Evolutionary conservation across 345 rosid species (phyloP), one percentile per base, ranked within the genome.

Genomic region (Linum lewisii): DNA sequence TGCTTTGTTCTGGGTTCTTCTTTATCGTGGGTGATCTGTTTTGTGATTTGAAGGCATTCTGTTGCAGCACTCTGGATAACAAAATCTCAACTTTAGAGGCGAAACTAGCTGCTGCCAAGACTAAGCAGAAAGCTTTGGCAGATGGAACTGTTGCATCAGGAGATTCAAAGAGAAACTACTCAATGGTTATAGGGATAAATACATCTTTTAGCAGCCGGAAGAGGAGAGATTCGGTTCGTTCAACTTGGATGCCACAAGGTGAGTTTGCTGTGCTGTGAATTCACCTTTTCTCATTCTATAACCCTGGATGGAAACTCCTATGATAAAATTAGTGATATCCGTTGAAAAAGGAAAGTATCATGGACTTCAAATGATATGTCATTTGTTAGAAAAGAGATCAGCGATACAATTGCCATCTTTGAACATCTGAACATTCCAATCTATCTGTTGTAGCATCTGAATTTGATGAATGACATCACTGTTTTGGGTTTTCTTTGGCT

Each of bases 221-320:
- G 66, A 78, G 95, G 55, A 85, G 98, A 72, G 91, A 88, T 74
- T 88, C 98, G 0, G 67, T 88, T 60, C 86, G 96, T 54, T 68
- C 78, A 66, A 92, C 96, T 52, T 92, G 98, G 98, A 84, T 92
- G 90, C 98, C 93, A 8, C 90, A 82, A 80, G 95, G 98, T 25
- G 87, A 29, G 34, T 29, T 29, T 29, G 7, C 34, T 29, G 34
- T 29, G 34, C 34, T 29, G 34, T 29, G 34, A 29, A 29, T 29
- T 3, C 4, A 29, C 4, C 7, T 29, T 29, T 29, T 29, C 34
- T 29, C 34, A 29, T 8, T 29, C 7, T 29, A 29, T 29, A 3
- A 29, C 5, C 34, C 5, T 29, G 7, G 0, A 29, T 29, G 34
- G 34, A 3, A 29, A 29, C 7, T 29, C 34, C 5, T 29, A 29